Conservation (phyloP, 192 early-diverging fungal genomes). For the Chytriomyces sp. region DNA sequence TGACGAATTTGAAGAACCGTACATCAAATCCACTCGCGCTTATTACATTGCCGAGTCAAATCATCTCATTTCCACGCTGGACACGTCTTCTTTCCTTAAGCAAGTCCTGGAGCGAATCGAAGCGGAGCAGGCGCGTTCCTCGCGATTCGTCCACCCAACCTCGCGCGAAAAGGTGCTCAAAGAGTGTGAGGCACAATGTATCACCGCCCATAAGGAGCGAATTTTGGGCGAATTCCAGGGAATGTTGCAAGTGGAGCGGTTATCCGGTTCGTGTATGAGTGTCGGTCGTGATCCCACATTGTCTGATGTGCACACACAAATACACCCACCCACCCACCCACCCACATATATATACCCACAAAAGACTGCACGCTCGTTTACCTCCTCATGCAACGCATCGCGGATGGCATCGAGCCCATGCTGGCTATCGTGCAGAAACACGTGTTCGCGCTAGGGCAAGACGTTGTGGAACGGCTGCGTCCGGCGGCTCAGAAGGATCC, state of each 20-base stretch:
- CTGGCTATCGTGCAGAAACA: conserved; percentile 67
- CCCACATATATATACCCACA: too few relatives aligned
- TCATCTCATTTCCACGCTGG: conserved; percentile 50
- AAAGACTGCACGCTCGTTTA: conserved; percentile 69
- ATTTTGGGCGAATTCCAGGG: conserved; percentile 70
- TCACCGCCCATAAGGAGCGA: conserved; percentile 62
- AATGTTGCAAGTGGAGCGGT: conserved; percentile 71
- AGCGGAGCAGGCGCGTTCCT: conserved; percentile 65
- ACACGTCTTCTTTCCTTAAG: conserved; percentile 74
- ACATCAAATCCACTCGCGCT: conserved; percentile 61
- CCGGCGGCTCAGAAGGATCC: conserved; percentile 64
- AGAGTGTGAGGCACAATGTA: conserved; percentile 77
- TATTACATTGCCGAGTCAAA: conserved; percentile 76
- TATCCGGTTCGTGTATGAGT: too few relatives aligned
- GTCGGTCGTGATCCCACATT: too few relatives aligned
- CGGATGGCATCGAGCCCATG: conserved; percentile 62
- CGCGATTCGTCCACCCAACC: conserved; percentile 64
- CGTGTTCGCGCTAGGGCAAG: conserved; percentile 60
- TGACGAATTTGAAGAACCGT: conserved; percentile 77
- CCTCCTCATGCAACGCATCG: conserved; percentile 63
- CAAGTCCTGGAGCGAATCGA: conserved; percentile 57
- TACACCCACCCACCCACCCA: neutral
- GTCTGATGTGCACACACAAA: too few relatives aligned
- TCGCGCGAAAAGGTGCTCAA: conserved; percentile 69
- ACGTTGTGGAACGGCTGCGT: conserved; percentile 53